Evolutionary conservation across 1,284 basidiomycete genomes (phyloP), one percentile per base, ranked within the genome.

Genomic region (Tetrapyrgos nigripes): DNA sequence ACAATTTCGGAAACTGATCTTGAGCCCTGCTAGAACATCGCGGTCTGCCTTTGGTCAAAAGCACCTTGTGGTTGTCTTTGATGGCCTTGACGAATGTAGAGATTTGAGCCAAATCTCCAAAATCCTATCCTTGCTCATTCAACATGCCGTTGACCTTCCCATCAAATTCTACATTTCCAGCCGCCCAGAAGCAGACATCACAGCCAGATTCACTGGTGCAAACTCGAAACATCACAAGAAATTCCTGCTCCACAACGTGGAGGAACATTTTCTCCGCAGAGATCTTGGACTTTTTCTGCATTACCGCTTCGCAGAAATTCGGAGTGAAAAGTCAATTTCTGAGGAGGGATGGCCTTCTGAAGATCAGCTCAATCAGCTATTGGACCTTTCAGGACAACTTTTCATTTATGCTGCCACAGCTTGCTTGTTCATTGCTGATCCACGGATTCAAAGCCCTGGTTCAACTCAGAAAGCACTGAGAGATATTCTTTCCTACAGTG

Each of bases 61-160:
- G 8, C 40, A 40, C 27, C 19, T 2, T 21, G 10, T 48, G 44
- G 19, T 43, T 60, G 28, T 50, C 65, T n/a, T 35, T 68, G 67
- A 68, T 57, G 67, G 63, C 14, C 56, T 67, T 6, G 67, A 68
- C 43, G 67, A 68, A 58, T 67, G 66, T 31, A 46, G n/a, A 9
- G 57, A 61, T 28, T 24, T 48, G 21, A 19, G 26, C 17, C 26
- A 46, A 3, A 29, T 54, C 19, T 29, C 45, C 4, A 29, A 21
- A 9, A 55, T 65, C n/a, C 45, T 64, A 24, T 24, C 49, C 4
- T 48, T 50, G 3, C 21, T 66, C 17, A 24, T 64, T 31, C 23
- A 57, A 24, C 50, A 54, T 37, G 56, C 58, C n/a, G 43, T 37
- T 6, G 11, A 43, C 8, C 46, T 64, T 5, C 64, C 66, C 10